A percentile compares a stretch with the other conserved stretches of the same genome.
Evolutionary conservation across 2,329 filamentous ascomycete species (phyloP).

Genomic region (Talaromyces sp.): DNA sequence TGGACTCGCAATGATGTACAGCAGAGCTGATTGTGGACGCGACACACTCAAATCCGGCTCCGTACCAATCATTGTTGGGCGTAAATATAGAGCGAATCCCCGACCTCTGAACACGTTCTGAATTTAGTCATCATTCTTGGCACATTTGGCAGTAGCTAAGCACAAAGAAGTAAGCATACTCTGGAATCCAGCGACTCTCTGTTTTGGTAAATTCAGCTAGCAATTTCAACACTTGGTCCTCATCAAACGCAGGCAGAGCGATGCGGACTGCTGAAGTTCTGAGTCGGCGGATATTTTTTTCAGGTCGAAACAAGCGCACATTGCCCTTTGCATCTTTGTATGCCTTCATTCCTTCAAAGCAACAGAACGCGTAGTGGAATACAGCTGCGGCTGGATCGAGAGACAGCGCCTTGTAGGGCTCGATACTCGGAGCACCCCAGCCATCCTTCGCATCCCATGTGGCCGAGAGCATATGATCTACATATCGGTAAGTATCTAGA

Average conservation of each 20-base stretch:
- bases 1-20: slow-evolving; percentile 92
- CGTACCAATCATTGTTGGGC: slow-evolving; percentile 95
- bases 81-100: slow-evolving; percentile 91
- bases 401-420: slow-evolving; percentile 69
- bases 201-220: slow-evolving; percentile 73
- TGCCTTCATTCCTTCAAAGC: slow-evolving; percentile 81
- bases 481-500: background rate
- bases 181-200: slow-evolving; percentile 85
- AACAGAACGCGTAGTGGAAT: slow-evolving; percentile 85
- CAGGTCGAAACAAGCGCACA: slow-evolving; percentile 71
- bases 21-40: slow-evolving; percentile 81
- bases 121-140: background rate
- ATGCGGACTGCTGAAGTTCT: slow-evolving; percentile 35
- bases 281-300: slow-evolving; percentile 64
- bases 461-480: slow-evolving; percentile 80
- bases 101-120: slow-evolving; percentile 41
- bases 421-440: slow-evolving; percentile 69
- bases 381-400: slow-evolving; percentile 76
- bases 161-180: slow-evolving; percentile 42
- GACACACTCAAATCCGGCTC: slow-evolving; percentile 89
- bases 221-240: slow-evolving; percentile 68
- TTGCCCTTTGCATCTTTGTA: slow-evolving; percentile 64
- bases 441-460: slow-evolving; percentile 61
- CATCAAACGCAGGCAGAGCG: slow-evolving; percentile 80
- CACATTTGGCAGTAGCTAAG: too few relatives aligned